These are phyloP conservation scores for Monosporascus sp. DNA, from an alignment of 2,329 filamentous ascomycete genomes.

Conservation along the genomic window DNA sequence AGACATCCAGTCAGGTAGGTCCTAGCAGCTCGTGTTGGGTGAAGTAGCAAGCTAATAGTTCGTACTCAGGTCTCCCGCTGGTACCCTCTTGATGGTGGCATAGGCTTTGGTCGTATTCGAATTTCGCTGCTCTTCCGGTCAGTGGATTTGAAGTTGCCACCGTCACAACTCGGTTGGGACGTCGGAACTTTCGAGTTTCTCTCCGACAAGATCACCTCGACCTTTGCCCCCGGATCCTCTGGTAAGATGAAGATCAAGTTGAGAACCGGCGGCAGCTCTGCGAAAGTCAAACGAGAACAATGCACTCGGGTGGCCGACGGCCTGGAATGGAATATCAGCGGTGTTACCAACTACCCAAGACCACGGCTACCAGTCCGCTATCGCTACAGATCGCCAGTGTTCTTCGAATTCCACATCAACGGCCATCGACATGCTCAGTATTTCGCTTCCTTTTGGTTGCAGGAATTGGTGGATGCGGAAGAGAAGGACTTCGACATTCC, in stretches of 20 bases:
- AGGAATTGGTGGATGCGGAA: conserved; percentile 77
- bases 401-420: conserved; percentile 74
- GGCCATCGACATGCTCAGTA: conserved; percentile 66
- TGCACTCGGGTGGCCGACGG: conserved; percentile 57
- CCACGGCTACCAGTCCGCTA: conserved; percentile 82
- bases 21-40: background rate
- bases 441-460: conserved; percentile 80
- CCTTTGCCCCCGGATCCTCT: conserved; percentile 43
- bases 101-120: conserved; percentile 84
- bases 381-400: conserved; percentile 82
- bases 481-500: conserved; percentile 77
- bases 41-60: conserved; percentile 17
- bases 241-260: conserved; percentile 70
- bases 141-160: conserved; percentile 80
- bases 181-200: conserved; percentile 90
- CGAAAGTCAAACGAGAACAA: conserved; percentile 57
- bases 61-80: conserved; percentile 55
- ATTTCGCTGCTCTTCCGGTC: conserved; percentile 88
- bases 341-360: conserved; percentile 31
- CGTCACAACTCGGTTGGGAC: conserved; percentile 83
- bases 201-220: conserved; percentile 62
- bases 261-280: conserved; percentile 78
- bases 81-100: conserved; percentile 94
- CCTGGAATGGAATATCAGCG: conserved; percentile 44
- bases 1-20: conserved; percentile 69